Percentiles rank a stretch among this genome's conserved stretches.
These are phyloP conservation scores for Populus euphratica DNA, from an alignment of 345 rosid genomes.

Conservation along the genomic window DNA sequence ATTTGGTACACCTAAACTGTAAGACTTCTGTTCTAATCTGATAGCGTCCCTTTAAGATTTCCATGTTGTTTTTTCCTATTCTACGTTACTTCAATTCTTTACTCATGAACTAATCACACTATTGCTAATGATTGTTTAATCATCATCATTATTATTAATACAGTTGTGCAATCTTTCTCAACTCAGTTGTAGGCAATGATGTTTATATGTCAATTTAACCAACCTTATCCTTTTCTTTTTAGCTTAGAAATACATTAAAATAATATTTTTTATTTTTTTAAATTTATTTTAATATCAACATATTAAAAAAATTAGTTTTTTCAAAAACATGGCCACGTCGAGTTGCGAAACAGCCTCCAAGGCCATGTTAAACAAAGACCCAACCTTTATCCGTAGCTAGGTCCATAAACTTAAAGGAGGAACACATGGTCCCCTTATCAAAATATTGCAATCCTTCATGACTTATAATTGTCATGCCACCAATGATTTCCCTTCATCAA, in stretches of 20 bases:
- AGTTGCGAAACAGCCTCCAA: no score
- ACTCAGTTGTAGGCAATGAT: no score
- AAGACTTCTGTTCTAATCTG: background rate
- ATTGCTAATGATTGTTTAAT: no score
- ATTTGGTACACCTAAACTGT: background rate
- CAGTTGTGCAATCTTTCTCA: no score
- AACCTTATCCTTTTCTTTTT: no score
- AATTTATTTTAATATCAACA: no score
- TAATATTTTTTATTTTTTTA: no score
- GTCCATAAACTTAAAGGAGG: conserved; percentile 8
- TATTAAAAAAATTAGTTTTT: no score
- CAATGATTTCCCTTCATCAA: conserved; percentile 33
- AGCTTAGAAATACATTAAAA: no score
- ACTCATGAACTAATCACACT: no score
- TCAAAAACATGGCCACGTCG: rapidly evolving
- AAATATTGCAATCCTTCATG: background rate
- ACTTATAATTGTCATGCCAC: conserved; percentile 39
- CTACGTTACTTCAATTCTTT: background rate
- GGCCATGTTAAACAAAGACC: background rate
- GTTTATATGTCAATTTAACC: no score
- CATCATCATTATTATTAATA: no score
- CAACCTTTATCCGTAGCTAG: background rate
- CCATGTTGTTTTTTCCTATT: background rate
- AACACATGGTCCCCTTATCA: conserved; percentile 36
- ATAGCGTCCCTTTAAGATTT: background rate